phyloP scores from a whole-genome alignment of 73 alveolate species.

The Paramecium pentaurelia region DNA sequence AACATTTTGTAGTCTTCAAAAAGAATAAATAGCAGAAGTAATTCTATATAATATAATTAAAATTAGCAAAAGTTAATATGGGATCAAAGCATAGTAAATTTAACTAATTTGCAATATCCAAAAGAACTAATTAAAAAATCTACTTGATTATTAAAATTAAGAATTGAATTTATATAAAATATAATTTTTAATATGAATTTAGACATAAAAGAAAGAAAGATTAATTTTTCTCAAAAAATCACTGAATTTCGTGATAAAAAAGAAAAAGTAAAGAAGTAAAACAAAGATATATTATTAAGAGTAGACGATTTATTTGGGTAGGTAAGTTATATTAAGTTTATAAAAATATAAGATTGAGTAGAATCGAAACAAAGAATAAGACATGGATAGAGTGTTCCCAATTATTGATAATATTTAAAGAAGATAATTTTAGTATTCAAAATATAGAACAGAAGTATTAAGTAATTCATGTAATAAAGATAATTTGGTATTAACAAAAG shows the following conservation, averaged over 20 bases:
- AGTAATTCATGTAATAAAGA: neutral
- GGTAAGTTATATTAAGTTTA: neutral
- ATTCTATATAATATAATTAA: neutral
- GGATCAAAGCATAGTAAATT: neutral
- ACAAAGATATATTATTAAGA: neutral
- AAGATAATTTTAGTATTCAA: neutral
- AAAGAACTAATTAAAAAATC: neutral
- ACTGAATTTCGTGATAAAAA: neutral
- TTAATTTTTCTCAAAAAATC: neutral
- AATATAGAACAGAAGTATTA: conserved; percentile 1
- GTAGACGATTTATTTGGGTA: neutral
- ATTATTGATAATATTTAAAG: neutral
- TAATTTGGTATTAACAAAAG: neutral
- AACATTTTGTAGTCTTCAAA: neutral
- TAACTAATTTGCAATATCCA: neutral
- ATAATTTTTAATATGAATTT: neutral
- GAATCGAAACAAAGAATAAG: neutral
- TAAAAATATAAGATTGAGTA: neutral
- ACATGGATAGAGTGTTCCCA: neutral
- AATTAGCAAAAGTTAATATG: neutral
- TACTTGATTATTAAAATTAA: neutral
- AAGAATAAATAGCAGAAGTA: neutral
- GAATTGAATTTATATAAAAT: neutral
- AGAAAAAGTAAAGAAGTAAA: neutral
- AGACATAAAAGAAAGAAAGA: neutral